These are phyloP conservation scores for Aspergillus pseudonomiae DNA, from an alignment of 2,329 filamentous ascomycete genomes.

Conservation along the genomic window DNA sequence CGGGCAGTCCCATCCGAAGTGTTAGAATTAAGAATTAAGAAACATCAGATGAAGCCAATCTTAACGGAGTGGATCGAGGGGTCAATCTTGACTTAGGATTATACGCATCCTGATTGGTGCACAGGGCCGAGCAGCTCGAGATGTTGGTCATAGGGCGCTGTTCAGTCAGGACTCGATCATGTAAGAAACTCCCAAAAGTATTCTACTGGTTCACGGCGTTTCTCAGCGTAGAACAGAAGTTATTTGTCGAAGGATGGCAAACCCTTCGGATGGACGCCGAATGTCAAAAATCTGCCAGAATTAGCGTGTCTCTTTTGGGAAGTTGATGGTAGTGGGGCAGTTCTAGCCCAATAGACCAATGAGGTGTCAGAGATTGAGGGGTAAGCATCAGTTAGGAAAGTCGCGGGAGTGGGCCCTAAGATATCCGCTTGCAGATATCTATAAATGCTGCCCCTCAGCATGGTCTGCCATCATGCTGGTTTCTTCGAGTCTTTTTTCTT, in stretches of 20 bases:
- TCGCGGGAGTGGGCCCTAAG: too few species aligned
- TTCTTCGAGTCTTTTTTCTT: background rate
- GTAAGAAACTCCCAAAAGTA: background rate
- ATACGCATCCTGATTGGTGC: slow-evolving; percentile 10
- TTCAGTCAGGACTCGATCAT: background rate
- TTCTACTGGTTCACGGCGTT: background rate
- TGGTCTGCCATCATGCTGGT: background rate
- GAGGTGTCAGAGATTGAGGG: too few species aligned
- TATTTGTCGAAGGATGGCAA: background rate
- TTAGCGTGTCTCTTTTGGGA: slow-evolving; percentile 23
- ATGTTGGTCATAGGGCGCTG: background rate
- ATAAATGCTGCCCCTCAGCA: background rate
- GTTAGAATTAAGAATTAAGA: too few species aligned
- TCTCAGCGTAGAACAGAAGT: background rate
- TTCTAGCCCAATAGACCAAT: background rate
- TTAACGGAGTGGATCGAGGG: background rate
- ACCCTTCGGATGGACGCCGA: background rate
- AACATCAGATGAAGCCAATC: too few species aligned
- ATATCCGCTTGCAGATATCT: background rate
- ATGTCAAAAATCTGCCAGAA: background rate
- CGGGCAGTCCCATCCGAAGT: background rate
- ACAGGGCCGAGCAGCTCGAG: slow-evolving; percentile 6
- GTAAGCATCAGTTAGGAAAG: too few species aligned
- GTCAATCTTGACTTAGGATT: background rate
- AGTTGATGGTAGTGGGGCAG: slow-evolving; percentile 30